Conservation (phyloP, 331 rosid species). For the Malus hybrid region DNA sequence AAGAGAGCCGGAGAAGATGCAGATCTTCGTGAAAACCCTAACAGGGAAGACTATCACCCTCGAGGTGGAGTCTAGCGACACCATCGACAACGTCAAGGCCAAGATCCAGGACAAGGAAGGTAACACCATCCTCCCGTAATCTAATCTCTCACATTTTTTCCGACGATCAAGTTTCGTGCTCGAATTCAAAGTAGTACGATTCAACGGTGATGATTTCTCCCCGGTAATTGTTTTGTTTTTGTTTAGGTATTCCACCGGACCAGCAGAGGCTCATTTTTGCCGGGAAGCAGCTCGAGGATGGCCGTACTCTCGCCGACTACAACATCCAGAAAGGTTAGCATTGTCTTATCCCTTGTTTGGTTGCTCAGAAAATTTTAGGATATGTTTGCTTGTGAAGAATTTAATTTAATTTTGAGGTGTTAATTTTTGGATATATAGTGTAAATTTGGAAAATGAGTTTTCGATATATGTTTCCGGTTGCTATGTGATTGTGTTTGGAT, state of each 20-base stretch:
- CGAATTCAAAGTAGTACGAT: not conserved
- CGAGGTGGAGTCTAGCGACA: conserved; percentile 96
- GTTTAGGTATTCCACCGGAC: conserved; percentile 86
- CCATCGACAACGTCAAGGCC: conserved; percentile 86
- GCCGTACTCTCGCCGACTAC: conserved; percentile 94
- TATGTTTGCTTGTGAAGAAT: not conserved
- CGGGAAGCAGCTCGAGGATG: conserved; percentile 76
- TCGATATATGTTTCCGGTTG: not conserved
- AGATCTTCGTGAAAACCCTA: conserved; percentile 98
- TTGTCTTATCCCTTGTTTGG: not conserved
- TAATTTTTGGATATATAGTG: not conserved
- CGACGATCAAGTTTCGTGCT: not conserved
- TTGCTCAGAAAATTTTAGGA: not conserved
- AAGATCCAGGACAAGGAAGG: conserved; percentile 99
- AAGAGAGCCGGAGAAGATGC: conserved; percentile 40
- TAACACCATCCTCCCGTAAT: not conserved
- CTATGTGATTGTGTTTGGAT: not conserved
- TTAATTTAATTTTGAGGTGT: not conserved
- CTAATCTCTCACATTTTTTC: not conserved
- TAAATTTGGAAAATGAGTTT: not conserved
- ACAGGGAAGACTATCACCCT: conserved; percentile 98
- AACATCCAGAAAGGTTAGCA: conserved; percentile 84
- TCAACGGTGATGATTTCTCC: not conserved
- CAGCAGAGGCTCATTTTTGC: conserved; percentile 52
- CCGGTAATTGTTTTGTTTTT: not conserved